A percentile compares a stretch with the other conserved stretches of the same genome.
Evolutionary conservation across 805 yeast species (phyloP).

Genomic region (Pachysolen tannophilus): DNA sequence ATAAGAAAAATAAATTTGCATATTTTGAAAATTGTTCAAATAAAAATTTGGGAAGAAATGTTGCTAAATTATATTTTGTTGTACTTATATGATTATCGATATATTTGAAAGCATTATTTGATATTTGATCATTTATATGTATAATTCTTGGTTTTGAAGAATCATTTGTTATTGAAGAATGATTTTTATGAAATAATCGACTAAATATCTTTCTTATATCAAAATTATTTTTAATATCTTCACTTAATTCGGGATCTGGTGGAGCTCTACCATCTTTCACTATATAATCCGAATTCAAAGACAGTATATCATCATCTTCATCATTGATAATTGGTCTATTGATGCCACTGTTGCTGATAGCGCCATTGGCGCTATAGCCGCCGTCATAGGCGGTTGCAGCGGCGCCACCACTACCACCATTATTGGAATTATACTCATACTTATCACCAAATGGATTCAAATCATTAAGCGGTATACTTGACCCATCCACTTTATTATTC

Average conservation of each 20-base stretch:
- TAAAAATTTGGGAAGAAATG: slow-evolving; percentile 88
- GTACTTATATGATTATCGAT: slow-evolving; percentile 86
- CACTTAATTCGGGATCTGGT: slow-evolving; percentile 5
- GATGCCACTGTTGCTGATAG: no score
- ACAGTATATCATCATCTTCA: slow-evolving; percentile 6
- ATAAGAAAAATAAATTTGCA: slow-evolving; percentile 88
- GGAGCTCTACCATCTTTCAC: slow-evolving; percentile 8
- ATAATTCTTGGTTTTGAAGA: slow-evolving; percentile 46
- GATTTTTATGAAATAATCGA: slow-evolving; percentile 5
- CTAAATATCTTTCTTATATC: slow-evolving; percentile 9
- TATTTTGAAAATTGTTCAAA: slow-evolving; percentile 97
- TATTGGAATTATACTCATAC: slow-evolving; percentile 1
- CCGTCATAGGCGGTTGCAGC: no score
- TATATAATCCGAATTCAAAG: slow-evolving; percentile 7
- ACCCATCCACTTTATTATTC: neutral
- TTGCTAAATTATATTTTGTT: slow-evolving; percentile 88
- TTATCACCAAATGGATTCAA: slow-evolving; percentile 8
- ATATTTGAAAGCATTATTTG: slow-evolving; percentile 50
- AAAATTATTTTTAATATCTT: slow-evolving; percentile 5
- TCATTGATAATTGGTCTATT: no score
- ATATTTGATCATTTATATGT: slow-evolving; percentile 51
- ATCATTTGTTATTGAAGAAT: slow-evolving; percentile 19
- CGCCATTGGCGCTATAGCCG: no score
- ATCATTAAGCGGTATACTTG: slow-evolving; percentile 3
- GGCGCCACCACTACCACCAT: neutral